phyloP scores from a whole-genome alignment of 2,329 filamentous ascomycete genomes.

The Epichloe sp. region DNA sequence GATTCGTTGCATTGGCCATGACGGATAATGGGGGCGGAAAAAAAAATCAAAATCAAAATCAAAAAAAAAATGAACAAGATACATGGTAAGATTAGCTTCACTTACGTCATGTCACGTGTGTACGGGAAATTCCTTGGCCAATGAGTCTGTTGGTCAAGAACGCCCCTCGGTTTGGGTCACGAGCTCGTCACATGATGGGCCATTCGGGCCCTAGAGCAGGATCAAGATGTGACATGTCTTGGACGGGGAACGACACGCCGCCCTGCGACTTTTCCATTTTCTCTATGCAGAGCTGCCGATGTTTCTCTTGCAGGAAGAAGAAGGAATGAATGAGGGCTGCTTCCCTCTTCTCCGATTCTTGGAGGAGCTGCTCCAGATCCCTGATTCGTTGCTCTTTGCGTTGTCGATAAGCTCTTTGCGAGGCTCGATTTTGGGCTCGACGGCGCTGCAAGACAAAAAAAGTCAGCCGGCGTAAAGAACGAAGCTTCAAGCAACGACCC shows the following conservation, averaged over 20 bases:
- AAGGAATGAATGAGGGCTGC: conserved; percentile 26
- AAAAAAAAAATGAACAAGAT: too few relatives aligned
- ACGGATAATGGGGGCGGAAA: fast-evolving
- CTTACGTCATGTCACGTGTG: too few relatives aligned
- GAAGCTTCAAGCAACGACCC: background rate
- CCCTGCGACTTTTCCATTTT: background rate
- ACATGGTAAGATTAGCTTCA: too few relatives aligned
- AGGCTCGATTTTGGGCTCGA: conserved; percentile 20
- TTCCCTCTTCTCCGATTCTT: conserved; percentile 40
- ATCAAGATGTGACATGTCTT: background rate
- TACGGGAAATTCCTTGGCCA: too few relatives aligned
- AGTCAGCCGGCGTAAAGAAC: background rate
- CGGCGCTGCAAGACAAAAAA: conserved; percentile 11
- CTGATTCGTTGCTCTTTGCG: conserved; percentile 44
- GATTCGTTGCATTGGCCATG: too few relatives aligned
- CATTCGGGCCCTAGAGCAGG: background rate
- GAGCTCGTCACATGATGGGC: too few relatives aligned
- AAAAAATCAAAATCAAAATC: too few relatives aligned
- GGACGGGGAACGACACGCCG: background rate
- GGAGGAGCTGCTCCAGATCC: conserved; percentile 45
- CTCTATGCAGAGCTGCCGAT: background rate
- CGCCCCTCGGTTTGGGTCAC: too few relatives aligned
- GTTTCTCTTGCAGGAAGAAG: background rate
- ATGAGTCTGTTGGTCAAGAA: too few relatives aligned
- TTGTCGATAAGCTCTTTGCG: conserved; percentile 20